Base-by-base conservation (phyloP, 2,329 filamentous ascomycete genomes). In the Beauveria scarabaeidicola region DNA sequence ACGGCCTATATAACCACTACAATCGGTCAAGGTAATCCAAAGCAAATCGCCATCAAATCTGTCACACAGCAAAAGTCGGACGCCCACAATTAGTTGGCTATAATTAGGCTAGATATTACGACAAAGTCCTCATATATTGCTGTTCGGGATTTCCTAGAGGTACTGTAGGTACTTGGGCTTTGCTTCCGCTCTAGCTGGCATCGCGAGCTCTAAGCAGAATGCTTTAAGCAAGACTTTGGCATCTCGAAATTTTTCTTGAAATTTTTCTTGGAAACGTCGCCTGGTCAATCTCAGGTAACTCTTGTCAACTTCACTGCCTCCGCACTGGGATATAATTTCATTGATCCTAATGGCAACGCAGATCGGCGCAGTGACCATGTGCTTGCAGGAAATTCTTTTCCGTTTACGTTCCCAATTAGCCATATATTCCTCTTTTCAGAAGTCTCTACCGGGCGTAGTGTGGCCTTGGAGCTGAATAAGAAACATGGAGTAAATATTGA, bases 271-370 rank as follows among this genome's bases (percentile, higher is more conserved):
- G 64, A 43, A 66, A 67, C 52, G 44, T 61, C 4, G 52, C 19
- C 13, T 2, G 29, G 32, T 6, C 56, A 64, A 21, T 61, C 62
- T 0, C 58, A 23, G 4, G n/a, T 68, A n/a, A 64, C 62, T 6
- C 65, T 70, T 23, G 51, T 65, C 54, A 70, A 70, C 50, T 63
- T 61, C 0, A 68, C 64, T 2, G 59, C 62, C 1, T 57, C 40
- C 4, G 44, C 55, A 5, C 40, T 70, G 59, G 59, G 52, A 3
- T 60, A 64, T 25, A 66, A 62, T 10, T 70, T 66, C 19, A 23
- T 48, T 25, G 15, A 48, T 8, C 3, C 27, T 17, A 25, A 48
- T 9, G 46, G 23, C 23, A 48, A 29, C 15, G 23, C 23, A 25
- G 25, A 48, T 7, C 7, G 25, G 46, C 46, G 23, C 10, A 21